These are phyloP conservation scores for Dacryopinax primogenitus DNA, from an alignment of 768 basidiomycete genomes.

Conservation along the genomic window DNA sequence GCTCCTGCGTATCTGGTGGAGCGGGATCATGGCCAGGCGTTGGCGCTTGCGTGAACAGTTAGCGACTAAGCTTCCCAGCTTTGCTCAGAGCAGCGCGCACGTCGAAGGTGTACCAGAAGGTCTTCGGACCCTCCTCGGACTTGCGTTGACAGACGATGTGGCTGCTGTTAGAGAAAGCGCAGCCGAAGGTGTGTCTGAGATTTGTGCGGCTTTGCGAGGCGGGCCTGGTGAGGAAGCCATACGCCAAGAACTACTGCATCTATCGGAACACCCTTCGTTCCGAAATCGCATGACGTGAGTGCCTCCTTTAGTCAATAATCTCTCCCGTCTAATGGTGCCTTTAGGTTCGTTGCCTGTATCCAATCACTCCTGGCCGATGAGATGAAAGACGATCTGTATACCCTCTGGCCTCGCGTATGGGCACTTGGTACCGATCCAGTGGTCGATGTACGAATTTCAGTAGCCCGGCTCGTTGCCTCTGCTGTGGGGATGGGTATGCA, in stretches of 20 bases:
- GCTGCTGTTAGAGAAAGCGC: conserved; percentile 77
- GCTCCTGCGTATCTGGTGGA: conserved; percentile 42
- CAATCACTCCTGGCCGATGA: conserved; percentile 42
- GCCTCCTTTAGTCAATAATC: conserved; percentile 14
- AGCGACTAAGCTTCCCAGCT: conserved; percentile 41
- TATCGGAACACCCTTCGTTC: conserved; percentile 37
- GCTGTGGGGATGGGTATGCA: conserved; percentile 38
- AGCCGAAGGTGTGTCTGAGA: conserved; percentile 44
- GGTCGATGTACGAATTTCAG: conserved; percentile 72
- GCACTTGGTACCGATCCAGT: conserved; percentile 52
- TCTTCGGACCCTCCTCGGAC: conserved; percentile 42
- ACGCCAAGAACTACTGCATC: conserved; percentile 28
- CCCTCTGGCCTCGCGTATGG: conserved; percentile 44
- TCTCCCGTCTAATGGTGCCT: conserved; percentile 16
- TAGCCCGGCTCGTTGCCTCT: conserved; percentile 56
- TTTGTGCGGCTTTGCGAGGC: conserved; percentile 18
- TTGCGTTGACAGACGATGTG: conserved; percentile 60
- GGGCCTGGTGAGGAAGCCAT: conserved; percentile 18
- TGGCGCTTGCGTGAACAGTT: conserved; percentile 77
- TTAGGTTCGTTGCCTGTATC: conserved; percentile 62
- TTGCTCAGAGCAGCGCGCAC: conserved; percentile 32
- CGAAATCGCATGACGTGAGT: conserved; percentile 62
- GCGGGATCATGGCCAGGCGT: conserved; percentile 41
- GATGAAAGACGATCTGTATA: conserved; percentile 33
- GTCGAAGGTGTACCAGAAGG: conserved; percentile 34